A percentile compares a stretch with the other conserved stretches of the same genome.
Conservation (phyloP, 2,329 filamentous ascomycete genomes). For the Fusarium verrucosum region DNA sequence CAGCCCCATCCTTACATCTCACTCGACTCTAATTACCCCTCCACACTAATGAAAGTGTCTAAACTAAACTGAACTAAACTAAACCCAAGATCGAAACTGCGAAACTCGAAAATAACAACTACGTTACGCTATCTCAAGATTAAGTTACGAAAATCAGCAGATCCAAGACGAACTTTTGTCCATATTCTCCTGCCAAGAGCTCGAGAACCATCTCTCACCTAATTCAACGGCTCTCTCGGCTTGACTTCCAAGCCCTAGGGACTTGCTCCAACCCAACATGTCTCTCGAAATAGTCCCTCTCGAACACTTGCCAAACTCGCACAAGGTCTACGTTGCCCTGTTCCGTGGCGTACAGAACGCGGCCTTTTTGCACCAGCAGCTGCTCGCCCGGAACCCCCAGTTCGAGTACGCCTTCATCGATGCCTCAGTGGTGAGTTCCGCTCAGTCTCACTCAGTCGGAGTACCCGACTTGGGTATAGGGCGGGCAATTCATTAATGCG, state of each 20-base stretch:
- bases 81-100: conserved; percentile 20
- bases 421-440: conserved; percentile 72
- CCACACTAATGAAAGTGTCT: no score
- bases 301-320: conserved; percentile 75
- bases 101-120: conserved; percentile 1
- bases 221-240: not conserved
- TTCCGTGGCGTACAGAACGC: conserved; percentile 83
- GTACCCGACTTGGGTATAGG: conserved; percentile 20
- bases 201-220: not conserved
- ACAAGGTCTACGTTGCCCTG: conserved; percentile 76
- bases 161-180: conserved; percentile 11
- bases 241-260: no score
- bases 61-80: no score
- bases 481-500: conserved; percentile 16
- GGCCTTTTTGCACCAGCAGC: conserved; percentile 79
- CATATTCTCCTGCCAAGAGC: not conserved
- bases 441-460: not conserved
- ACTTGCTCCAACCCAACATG: conserved; percentile 54
- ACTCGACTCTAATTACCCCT: conserved; percentile 32
- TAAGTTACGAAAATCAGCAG: conserved; percentile 12
- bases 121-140: conserved; percentile 9
- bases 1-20: conserved; percentile 11
- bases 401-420: conserved; percentile 97
- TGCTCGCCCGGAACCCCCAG: conserved; percentile 82
- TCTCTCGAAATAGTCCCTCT: conserved; percentile 73